These are phyloP conservation scores for Malus fusca DNA, from an alignment of 306 rosid genomes.

Conservation along the genomic window DNA sequence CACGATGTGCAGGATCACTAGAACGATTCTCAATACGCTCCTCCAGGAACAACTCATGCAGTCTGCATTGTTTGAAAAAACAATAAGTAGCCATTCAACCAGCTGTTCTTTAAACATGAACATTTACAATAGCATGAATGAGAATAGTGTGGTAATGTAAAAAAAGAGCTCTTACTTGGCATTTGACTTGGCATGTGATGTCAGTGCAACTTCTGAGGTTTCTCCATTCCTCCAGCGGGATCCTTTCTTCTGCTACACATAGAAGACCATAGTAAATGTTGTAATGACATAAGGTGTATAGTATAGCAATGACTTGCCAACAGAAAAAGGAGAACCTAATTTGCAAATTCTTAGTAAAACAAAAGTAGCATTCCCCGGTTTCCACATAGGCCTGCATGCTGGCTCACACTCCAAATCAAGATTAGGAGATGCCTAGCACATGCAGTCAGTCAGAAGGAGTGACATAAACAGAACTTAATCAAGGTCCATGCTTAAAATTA, in stretches of 20 bases:
- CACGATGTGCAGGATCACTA: slow-evolving; percentile 64
- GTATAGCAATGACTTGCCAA: neutral
- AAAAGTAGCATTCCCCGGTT: neutral
- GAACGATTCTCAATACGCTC: slow-evolving; percentile 72
- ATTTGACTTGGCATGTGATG: slow-evolving; percentile 89
- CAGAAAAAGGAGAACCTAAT: neutral
- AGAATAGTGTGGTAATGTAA: slow-evolving; percentile 17
- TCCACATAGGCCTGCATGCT: neutral
- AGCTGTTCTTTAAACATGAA: slow-evolving; percentile 15
- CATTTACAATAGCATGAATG: slow-evolving; percentile 15
- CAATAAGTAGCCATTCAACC: slow-evolving; percentile 17
- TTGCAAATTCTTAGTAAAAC: neutral
- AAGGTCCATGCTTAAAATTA: neutral
- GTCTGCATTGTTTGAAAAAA: slow-evolving; percentile 40
- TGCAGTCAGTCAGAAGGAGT: neutral
- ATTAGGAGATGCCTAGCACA: neutral
- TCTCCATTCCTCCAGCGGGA: slow-evolving; percentile 58
- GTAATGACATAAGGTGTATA: neutral
- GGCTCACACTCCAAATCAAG: neutral
- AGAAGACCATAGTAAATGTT: slow-evolving; percentile 7
- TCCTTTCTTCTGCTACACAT: slow-evolving; percentile 59
- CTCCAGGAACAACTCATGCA: slow-evolving; percentile 78
- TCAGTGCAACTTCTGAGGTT: slow-evolving; percentile 40
- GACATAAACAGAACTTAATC: neutral
- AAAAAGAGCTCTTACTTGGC: slow-evolving; percentile 60